Base-by-base conservation (phyloP, 169 alveolate genomes). In the Eimeria mitis region DNA sequence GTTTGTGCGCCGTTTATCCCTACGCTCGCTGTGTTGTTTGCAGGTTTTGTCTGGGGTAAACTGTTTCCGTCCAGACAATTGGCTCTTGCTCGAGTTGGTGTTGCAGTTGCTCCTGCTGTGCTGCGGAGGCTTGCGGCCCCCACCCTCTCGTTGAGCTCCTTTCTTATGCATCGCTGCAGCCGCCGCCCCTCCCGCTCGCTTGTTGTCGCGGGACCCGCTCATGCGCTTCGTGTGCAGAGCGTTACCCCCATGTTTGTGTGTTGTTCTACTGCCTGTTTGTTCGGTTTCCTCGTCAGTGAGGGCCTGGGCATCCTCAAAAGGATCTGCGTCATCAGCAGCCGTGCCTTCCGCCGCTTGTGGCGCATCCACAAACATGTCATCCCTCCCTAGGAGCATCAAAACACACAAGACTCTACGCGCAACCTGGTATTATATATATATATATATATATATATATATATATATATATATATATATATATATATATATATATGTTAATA, bases 291-390 rank as follows among this genome's bases (percentile, higher is more conserved):
- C 79, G 63, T 85, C 92, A 42, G 92, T 61, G 44, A 85, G 79
- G 42, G 81, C 63, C 25, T 59, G 92, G 81, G 92, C 92, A 3
- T 40, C 92, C 49, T 85, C 92, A 28, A 85, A 85, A 25, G 92
- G 92, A 63, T 85, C 92, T 31, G 79, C 79, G n/a, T 19, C 37
- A 52, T 79, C 79, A 19, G 92, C 92, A 42, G 31, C 81, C 34
- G 79, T 8, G 19, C 63, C 91, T 49, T 56, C 75, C 63, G 37
- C 63, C 42, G 63, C 92, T 42, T 61, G 81, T 16, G 28, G 44
- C 31, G 79, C 92, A 85, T 59, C 92, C 59, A 85, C 92, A 63
- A 85, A 61, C 92, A 85, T 85, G 79, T 85, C 92, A 19, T 85
- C 92, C n/a, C 92, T 65, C 16, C 81, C 92, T 85, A n/a, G 56